Evolutionary conservation across 2,329 filamentous ascomycete species (phyloP), one percentile per base, ranked within the genome.

Genomic region (Chaetoscypha palmicola): DNA sequence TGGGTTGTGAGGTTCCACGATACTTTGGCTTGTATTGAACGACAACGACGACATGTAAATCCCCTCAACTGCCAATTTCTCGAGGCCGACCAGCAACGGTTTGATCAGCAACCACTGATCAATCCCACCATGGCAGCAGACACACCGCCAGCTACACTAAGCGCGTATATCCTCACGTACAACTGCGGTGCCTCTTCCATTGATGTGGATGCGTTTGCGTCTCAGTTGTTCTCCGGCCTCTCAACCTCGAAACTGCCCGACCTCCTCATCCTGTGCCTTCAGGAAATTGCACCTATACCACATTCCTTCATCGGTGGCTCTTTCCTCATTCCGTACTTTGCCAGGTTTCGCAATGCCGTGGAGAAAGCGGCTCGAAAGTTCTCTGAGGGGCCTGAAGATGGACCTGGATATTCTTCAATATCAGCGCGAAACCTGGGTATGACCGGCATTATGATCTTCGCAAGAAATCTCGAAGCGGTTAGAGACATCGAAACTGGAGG

Each of bases 391-490:
- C 43, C 45, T 4, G 48, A 50, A 28, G 45, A 54, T 53, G 57
- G 26, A 55, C 64, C 64, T 23, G 69, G 73, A 14, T 95, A 94
- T 63, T 77, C 79, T 30, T 77, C 86, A 43, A 67, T 95, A 20
- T 70, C 79, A 37, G 74, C 77, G 17, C 76, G 80, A 35, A 89
- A 92, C 62, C 76, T 90, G 38, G 91, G 92, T 52, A 88, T 96
- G 81, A 97, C 90, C 0, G 89, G 77, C 19, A 77, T 97, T 39
- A 78, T 97, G 72, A 73, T 96, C 14, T 95, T 95, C 62, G 84
- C 82, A 16, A 79, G 79, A 45, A 72, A 82, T 32, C 70, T 75
- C 0, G 64, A 72, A 7, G 70, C 74, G 19, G 69, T 96, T 40
- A 68, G 69, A 41, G 70, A 76, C 57, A 68, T 92, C n/a, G 76